Evolutionary conservation across 768 basidiomycete species (phyloP), one percentile per base, ranked within the genome.

Genomic region (Infundibulicybe gibba): DNA sequence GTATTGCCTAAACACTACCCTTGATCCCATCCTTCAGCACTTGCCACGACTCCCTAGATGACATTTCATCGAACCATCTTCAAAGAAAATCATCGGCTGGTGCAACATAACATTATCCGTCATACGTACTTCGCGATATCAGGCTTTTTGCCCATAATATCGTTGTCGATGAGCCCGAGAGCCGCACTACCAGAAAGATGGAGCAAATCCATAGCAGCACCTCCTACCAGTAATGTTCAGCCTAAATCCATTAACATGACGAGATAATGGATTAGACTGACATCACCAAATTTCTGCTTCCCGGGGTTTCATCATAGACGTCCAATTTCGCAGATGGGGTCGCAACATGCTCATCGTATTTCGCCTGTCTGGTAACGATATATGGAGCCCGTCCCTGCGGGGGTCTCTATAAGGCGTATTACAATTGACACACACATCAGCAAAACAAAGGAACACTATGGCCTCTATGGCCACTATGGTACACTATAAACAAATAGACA

Each of bases 191-290:
- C 71, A 0, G 75, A 67, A 21, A 80, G 54, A 57, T 80, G 78
- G 57, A 68, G 69, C 5, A 81, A 63, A 55, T 81, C 80, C 5
- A 74, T 1, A 80, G 63, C 3, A 75, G 79, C 48, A 81, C 39
- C 40, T 51, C 44, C 58, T 59, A 34, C n/a, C 25, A 17, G 14
- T 40, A 21, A 5, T 19, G 19, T 15, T 40, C 16, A 32, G 16
- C 3, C 12, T n/a, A 25, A 6, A 16, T n/a, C 9, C 37, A 10
- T 2, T 14, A 39, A 13, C 20, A 15, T 17, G 21, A 12, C 13
- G 15, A 39, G 30, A n/a, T n/a, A n/a, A n/a, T n/a, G n/a, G n/a
- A 31, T 35, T 12, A 45, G 15, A 56, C 63, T 44, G 38, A 70
- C 71, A 50, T 77, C 61, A 8, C 73, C 71, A 13, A 68, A 76